Evolutionary conservation across 1,139 yeast genomes (phyloP), one percentile per base, ranked within the genome.

Genomic region (Debaryomyces udenii): DNA sequence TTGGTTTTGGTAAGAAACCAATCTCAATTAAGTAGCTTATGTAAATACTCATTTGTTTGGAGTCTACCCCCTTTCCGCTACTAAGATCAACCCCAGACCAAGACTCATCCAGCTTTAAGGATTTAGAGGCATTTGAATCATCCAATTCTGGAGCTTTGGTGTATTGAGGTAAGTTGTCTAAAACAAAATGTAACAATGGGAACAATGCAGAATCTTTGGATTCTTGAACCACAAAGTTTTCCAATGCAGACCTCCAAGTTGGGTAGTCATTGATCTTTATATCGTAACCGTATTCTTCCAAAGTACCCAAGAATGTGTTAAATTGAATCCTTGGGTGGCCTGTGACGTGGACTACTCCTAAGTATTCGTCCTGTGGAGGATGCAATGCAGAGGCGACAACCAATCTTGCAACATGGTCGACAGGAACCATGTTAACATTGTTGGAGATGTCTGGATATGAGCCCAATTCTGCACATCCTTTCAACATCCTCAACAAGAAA

Each of bases 101-200:
- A 23, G 57, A 56, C 3, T 71, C 66, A 57, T 91, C 96, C 23
- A 62, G 66, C 44, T 65, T 68, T 57, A 93, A 78, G 0, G 94
- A 78, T 20, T 61, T 61, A 11, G 74, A 76, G 0, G 99, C 87
- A 58, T 93, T 91, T 4, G 76, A 44, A 53, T 93, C 99, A 58
- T 90, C 96, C 52, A 93, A 76, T 62, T 91, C 97, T 3, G 99
- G 98, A 7, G 99, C 98, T 64, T 84, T 86, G 35, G 97, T 87
- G 59, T 83, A 84, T 49, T 84, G 86, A 5, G 97, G 97, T 55
- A 93, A 77, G 59, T 91, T 84, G 56, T 90, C 99, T 51, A 93
- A 76, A 9, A 91, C 98, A 69, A 93, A 88, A 66, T 93, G 99
- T 52, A 93, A 74, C 55, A 93, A 74, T 47, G 99, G 99, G 73